Percentiles rank a stretch among this genome's conserved stretches.
phyloP scores from a whole-genome alignment of 257 asterid genomes.

The Cruciata laevipes region DNA sequence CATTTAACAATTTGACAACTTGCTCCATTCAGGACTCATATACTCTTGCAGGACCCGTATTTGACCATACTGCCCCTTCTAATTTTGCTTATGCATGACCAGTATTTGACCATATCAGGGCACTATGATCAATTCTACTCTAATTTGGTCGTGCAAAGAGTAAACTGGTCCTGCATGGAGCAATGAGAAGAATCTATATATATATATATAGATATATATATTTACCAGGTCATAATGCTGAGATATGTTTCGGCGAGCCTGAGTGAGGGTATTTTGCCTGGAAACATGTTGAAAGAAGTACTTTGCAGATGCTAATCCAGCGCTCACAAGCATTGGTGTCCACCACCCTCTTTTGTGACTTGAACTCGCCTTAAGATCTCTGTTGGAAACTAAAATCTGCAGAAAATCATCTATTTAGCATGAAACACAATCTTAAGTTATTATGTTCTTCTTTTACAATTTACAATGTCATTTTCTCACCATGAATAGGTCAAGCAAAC shows the following conservation, averaged over 20 bases:
- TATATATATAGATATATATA: too few species aligned
- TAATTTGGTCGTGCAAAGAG: too few species aligned
- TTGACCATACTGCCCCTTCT: too few species aligned
- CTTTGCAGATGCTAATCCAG: constrained; percentile 71
- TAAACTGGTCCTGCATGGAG: too few species aligned
- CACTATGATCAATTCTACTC: too few species aligned
- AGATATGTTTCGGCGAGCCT: constrained; percentile 78
- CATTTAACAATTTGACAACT: not conserved
- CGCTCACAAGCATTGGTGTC: constrained; percentile 70
- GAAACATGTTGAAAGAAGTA: constrained; percentile 66
- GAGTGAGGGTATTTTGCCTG: constrained; percentile 65
- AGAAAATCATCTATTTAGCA: constrained; percentile 14
- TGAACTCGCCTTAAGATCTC: constrained; percentile 52
- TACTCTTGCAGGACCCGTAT: too few species aligned
- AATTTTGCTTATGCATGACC: too few species aligned
- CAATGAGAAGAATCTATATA: too few species aligned
- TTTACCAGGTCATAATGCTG: constrained; percentile 85
- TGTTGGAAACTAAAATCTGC: constrained; percentile 67
- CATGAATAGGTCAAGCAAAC: constrained; percentile 71
- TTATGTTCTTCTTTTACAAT: not conserved
- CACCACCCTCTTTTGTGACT: constrained; percentile 87
- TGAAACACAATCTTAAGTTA: constrained; percentile 1
- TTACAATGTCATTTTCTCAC: constrained; percentile 38
- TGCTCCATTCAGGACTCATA: too few species aligned
- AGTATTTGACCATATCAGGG: too few species aligned